Base-by-base conservation (phyloP, 2,329 filamentous ascomycete species). In the Aspergillus cejpii region DNA sequence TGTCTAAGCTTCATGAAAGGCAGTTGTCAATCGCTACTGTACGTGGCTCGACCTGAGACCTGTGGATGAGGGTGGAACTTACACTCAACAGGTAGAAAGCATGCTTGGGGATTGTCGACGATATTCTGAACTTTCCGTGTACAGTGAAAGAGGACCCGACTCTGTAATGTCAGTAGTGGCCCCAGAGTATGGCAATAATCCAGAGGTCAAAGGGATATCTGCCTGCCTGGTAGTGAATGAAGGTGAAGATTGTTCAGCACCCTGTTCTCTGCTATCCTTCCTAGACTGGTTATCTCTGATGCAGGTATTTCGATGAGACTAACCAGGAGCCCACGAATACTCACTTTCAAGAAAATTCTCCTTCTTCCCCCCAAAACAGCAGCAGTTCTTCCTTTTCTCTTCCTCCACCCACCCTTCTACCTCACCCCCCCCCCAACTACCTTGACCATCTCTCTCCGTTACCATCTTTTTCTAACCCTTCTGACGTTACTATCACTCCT, bases 181-280 rank as follows among this genome's bases (percentile, higher is more conserved):
- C 10, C 2, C 31, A 34, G 31, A 34, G 6, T 10, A 10, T 19
- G 14, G 14, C 31, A 17, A 15, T 34, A 17, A 12, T 11, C 5
- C 24, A 3, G 20, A 15, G 12, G 24, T 20, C n/a, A 19, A 38
- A 26, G 33, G 20, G 6, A n/a, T 8, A 17, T n/a, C 41, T 31
- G 11, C 12, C 7, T 27, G 14, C 17, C n/a, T 21, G n/a, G 8
- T 15, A 44, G 50, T 48, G 49, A 51, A 45, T 42, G 28, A 24
- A 20, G 31, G 33, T 15, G 48, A 43, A 26, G 37, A 47, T 37
- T 12, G 19, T 28, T 39, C 21, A 24, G 38, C 44, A 23, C 38
- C 41, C 29, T 27, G 36, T 20, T 47, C 44, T 34, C 37, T 50
- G 21, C 24, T 47, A 19, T 40, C 26, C 6, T 49, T 39, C 21